Percentiles rank a stretch among this genome's conserved stretches.
phyloP scores from a whole-genome alignment of 2,329 filamentous ascomycete species.

The Stachybotrys chlorohalonatus region DNA sequence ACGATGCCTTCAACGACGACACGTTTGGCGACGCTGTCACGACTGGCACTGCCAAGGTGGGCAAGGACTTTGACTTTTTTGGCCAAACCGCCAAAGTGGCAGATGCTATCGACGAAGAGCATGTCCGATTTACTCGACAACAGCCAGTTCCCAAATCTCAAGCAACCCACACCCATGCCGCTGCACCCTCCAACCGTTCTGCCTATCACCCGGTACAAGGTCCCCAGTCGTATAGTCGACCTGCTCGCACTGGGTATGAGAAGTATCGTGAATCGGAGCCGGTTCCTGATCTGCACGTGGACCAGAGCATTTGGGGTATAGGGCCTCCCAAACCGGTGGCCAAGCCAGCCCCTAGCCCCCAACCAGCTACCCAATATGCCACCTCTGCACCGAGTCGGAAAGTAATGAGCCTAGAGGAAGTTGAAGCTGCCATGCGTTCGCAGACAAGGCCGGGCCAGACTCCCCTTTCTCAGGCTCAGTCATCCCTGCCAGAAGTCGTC shows the following conservation, averaged over 20 bases:
- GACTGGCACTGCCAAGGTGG: constrained; percentile 44
- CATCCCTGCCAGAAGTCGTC: constrained; percentile 22
- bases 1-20: constrained; percentile 94
- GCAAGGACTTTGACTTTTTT: constrained; percentile 96
- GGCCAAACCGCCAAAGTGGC: constrained; percentile 83
- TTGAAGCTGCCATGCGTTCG: constrained; percentile 83
- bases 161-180: constrained; percentile 23
- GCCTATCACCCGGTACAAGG: constrained; percentile 14
- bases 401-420: constrained; percentile 93
- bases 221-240: constrained; percentile 33
- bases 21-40: constrained; percentile 58
- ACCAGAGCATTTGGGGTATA: constrained; percentile 86
- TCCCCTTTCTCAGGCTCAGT: constrained; percentile 16
- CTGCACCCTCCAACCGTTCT: constrained; percentile 19
- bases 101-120: constrained; percentile 82
- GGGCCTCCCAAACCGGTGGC: constrained; percentile 41
- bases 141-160: constrained; percentile 43
- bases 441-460: constrained; percentile 43
- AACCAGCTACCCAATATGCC: constrained; percentile 11
- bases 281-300: constrained; percentile 83
- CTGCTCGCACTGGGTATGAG: constrained; percentile 77
- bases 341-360: constrained; percentile 19
- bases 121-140: constrained; percentile 72
- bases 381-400: constrained; percentile 45
- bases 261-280: constrained; percentile 79